Evolutionary conservation across 169 alveolate species (phyloP).

Genomic region (Plasmodium falciparum): DNA sequence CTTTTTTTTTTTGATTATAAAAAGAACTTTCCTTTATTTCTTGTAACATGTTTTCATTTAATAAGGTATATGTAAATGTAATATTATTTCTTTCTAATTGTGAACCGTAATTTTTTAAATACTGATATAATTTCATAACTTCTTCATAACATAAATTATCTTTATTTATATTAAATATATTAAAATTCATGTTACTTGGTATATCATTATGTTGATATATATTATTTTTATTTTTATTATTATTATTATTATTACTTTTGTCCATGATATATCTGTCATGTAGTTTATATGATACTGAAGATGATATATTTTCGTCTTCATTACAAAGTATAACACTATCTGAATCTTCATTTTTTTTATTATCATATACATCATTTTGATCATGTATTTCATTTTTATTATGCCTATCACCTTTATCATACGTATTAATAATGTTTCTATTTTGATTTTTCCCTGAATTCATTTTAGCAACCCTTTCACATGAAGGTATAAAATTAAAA

Average conservation of each 20-base stretch:
- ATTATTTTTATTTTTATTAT: too few species aligned
- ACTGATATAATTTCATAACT: conserved; percentile 30
- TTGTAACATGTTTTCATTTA: conserved; percentile 6
- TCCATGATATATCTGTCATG: not conserved
- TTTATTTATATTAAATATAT: conserved; percentile 11
- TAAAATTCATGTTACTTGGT: not conserved
- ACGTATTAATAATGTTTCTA: too few species aligned
- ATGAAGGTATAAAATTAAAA: too few species aligned
- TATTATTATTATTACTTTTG: not conserved
- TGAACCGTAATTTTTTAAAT: conserved; percentile 14
- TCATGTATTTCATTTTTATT: too few species aligned
- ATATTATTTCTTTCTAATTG: conserved; percentile 25
- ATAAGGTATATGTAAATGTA: conserved; percentile 17
- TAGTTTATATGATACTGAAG: not conserved
- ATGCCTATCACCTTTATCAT: too few species aligned
- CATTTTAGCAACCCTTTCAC: too few species aligned
- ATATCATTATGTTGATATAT: too few species aligned
- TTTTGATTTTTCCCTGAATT: too few species aligned
- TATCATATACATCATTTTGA: too few species aligned
- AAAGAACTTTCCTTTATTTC: conserved; percentile 11
- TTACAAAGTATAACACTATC: too few species aligned
- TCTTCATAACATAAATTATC: conserved; percentile 41
- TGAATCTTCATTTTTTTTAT: too few species aligned
- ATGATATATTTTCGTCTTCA: too few species aligned
- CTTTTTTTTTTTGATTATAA: conserved; percentile 21